Base-by-base conservation (phyloP, 1,139 yeast genomes). In the Hanseniaspora sp. region DNA sequence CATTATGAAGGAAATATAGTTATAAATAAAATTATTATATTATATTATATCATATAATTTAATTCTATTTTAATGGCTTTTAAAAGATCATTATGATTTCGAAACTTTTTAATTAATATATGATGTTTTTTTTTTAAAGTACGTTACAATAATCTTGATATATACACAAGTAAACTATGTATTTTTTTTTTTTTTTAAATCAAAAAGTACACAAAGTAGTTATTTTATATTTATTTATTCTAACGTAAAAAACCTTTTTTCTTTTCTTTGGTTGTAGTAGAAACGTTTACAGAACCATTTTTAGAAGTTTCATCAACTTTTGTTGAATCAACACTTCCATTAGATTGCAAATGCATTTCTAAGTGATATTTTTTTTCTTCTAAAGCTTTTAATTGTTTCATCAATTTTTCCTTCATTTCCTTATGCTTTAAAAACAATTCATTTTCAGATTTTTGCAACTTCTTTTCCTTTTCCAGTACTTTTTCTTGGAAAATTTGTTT, bases 381-480 rank as follows among this genome's bases (percentile, higher is more conserved):
- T 66, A 92, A 77, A 63, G 88, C 80, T 66, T 82, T 82, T 60
- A 92, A 82, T 71, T 90, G 96, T 69, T 85, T 85, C 62, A 85
- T 77, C 67, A 92, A 77, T 70, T 86, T 87, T 66, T 90, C 97
- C 74, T 92, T 90, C 94, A 92, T 88, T 69, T 92, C 97, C 70
- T 87, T 86, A 71, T 94, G 98, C 69, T 95, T 82, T 42, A 95
- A 80, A 69, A 92, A 92, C 66, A 94, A 78, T 71, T 94, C 98
- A 56, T 95, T 95, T 72, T 94, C 98, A 51, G 96, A 87, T 72
- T 90, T 86, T 74, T 90, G 95, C 68, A 94, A 79, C 74, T 90
- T 90, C 77, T 88, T 86, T 71, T 94, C 99, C 81, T 94, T 94
- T 71, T 90, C 97, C 57, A 85, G 76, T 41, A 94, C 98, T 74